Base-by-base conservation (phyloP, 805 yeast species). In the Maudiozyma bulderi region DNA sequence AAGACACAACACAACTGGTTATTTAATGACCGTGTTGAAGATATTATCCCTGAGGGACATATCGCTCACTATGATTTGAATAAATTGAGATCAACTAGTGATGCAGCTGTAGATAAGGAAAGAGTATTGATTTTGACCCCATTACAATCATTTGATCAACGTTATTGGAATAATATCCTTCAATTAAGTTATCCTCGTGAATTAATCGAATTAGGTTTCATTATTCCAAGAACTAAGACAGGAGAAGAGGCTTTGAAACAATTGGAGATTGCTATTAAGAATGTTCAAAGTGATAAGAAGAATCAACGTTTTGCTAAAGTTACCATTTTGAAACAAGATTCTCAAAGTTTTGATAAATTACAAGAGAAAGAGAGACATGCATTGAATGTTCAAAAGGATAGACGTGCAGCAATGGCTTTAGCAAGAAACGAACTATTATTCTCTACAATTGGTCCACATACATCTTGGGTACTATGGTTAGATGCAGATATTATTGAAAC, bases 391-490 rank as follows among this genome's bases (percentile, higher is more conserved):
- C 99, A 93, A 68, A 90, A 89, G 67, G 84, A 86, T 59, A 79
- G 99, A 65, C 80, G 99, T 57, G 67, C 85, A 5, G 81, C 82
- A 60, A 91, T 93, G 98, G 95, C 97, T 2, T 72, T 88, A 55
- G 96, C 98, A 3, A 76, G 99, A 64, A 93, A 93, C 72, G 89
- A 96, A 39, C 72, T 93, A 50, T 73, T 93, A 45, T 88, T 89
- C 69, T 85, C 97, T 8, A 81, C 97, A 1, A 71, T 93, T 44
- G 85, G 89, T 3, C 95, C 97, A 20, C 78, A 84, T 57, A 89
- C 95, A 2, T 80, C 95, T 26, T 93, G 99, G 99, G 85, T 91
- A 15, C 71, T 93, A 46, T 93, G 99, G 99, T 72, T 93, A 56
- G 99, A 93, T 67, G 83, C 95, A 2, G 99, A 93, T 68, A 83